phyloP scores from a whole-genome alignment of 2,329 filamentous ascomycete species.

The Monosporascus sp. region DNA sequence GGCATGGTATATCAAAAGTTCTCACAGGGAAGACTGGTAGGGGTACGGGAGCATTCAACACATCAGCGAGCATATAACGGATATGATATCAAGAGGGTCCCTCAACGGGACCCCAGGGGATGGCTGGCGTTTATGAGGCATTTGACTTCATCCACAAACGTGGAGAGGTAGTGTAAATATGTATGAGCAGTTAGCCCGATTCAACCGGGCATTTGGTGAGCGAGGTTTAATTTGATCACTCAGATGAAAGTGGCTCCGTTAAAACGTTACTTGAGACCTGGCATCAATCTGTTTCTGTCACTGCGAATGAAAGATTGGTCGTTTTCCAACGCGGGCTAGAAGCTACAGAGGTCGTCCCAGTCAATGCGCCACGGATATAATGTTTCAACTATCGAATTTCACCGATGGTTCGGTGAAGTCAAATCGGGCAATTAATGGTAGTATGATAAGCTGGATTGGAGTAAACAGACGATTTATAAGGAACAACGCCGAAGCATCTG shows the following conservation, averaged over 20 bases:
- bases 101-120: slow-evolving; percentile 30
- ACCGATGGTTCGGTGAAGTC: too few species aligned
- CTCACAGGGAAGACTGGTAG: slow-evolving; percentile 25
- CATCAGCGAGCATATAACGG: slow-evolving; percentile 25
- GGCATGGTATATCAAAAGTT: slow-evolving; percentile 29
- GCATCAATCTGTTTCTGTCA: too few species aligned
- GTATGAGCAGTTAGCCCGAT: slow-evolving; percentile 21
- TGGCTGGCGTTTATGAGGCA: slow-evolving; percentile 26
- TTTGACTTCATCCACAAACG: slow-evolving; percentile 21
- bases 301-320: too few species aligned
- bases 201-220: slow-evolving; percentile 23
- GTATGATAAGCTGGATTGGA: too few species aligned
- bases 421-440: too few species aligned
- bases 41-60: slow-evolving; percentile 31
- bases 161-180: slow-evolving; percentile 19
- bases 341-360: too few species aligned
- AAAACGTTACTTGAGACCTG: too few species aligned
- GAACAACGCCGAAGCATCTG: too few species aligned
- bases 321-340: too few species aligned
- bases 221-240: neutral
- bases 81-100: slow-evolving; percentile 29
- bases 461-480: too few species aligned
- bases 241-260: neutral
- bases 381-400: too few species aligned
- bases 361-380: too few species aligned